A percentile compares a stretch with the other conserved stretches of the same genome.
These are phyloP conservation scores for Cryphonectria radicalis DNA, from an alignment of 2,329 filamentous ascomycete species.

Conservation along the genomic window DNA sequence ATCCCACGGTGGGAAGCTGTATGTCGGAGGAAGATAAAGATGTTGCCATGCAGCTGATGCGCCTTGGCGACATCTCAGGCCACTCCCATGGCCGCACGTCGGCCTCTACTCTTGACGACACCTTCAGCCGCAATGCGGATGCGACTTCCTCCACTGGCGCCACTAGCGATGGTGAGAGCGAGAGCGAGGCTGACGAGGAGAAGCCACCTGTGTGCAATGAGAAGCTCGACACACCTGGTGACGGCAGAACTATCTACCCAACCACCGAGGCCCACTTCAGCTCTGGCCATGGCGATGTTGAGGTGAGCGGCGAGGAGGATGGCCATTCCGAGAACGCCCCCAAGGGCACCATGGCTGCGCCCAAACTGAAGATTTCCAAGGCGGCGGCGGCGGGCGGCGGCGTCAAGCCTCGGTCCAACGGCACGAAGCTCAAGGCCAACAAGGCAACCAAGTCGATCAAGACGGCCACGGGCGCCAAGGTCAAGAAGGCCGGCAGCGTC, in stretches of 20 bases:
- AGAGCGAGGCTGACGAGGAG: constrained; percentile 65
- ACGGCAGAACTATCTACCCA: constrained; percentile 52
- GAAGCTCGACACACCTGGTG: constrained; percentile 53
- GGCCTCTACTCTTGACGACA: constrained; percentile 90
- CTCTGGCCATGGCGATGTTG: constrained; percentile 44
- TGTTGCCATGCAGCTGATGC: constrained; percentile 95
- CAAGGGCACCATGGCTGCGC: constrained; percentile 43
- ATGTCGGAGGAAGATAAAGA: constrained; percentile 95
- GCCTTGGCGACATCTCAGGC: constrained; percentile 90
- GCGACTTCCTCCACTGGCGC: constrained; percentile 82
- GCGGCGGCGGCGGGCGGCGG: constrained; percentile 38
- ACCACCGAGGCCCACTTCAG: constrained; percentile 59
- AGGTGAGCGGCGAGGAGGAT: constrained; percentile 63
- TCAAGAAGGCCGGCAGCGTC: constrained; percentile 54
- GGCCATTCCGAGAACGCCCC: constrained; percentile 53
- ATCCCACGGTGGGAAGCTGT: constrained; percentile 95
- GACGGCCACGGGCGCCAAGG: constrained; percentile 45
- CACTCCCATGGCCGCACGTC: constrained; percentile 92
- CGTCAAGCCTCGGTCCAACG: constrained; percentile 45
- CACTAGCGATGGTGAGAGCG: constrained; percentile 76
- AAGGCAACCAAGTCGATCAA: constrained; percentile 47
- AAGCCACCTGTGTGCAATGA: constrained; percentile 62
- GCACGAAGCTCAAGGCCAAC: constrained; percentile 44
- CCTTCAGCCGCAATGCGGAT: constrained; percentile 88
- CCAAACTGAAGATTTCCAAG: constrained; percentile 47